phyloP scores from a whole-genome alignment of 2,329 filamentous ascomycete genomes.

The Cytospora piceae region DNA sequence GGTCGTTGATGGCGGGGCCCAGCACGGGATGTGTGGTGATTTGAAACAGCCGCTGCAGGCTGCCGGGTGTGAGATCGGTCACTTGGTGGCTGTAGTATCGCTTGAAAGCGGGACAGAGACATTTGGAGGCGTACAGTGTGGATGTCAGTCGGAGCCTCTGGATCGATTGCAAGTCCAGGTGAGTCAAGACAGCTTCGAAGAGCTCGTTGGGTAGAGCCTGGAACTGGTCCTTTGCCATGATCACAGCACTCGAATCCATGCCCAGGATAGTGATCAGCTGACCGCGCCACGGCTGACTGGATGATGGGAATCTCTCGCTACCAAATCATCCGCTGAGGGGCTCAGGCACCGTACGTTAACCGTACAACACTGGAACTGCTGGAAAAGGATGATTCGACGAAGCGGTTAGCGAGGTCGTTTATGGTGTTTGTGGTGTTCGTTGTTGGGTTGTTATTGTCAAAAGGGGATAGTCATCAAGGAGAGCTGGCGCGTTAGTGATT shows the following conservation, averaged over 20 bases:
- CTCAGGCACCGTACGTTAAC: too few species aligned
- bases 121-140: not conserved
- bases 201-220: constrained; percentile 13
- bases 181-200: not conserved
- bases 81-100: constrained; percentile 1
- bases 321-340: too few species aligned
- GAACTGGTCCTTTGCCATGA: not conserved
- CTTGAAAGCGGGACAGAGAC: constrained; percentile 14
- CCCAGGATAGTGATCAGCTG: not conserved
- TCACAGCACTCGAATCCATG: not conserved
- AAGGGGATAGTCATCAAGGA: too few species aligned
- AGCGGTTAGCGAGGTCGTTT: too few species aligned
- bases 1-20: constrained; percentile 4
- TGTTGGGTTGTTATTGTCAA: too few species aligned
- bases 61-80: constrained; percentile 9
- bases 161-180: constrained; percentile 1
- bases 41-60: not conserved
- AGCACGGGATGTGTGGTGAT: not conserved
- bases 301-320: too few species aligned
- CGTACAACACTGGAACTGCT: too few species aligned
- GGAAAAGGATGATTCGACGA: too few species aligned
- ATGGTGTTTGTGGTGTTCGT: too few species aligned
- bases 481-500: too few species aligned
- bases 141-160: constrained; percentile 15
- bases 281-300: too few species aligned